phyloP scores from a whole-genome alignment of 371 early-diverging fungal genomes.

The Rhizopus arrhizus region DNA sequence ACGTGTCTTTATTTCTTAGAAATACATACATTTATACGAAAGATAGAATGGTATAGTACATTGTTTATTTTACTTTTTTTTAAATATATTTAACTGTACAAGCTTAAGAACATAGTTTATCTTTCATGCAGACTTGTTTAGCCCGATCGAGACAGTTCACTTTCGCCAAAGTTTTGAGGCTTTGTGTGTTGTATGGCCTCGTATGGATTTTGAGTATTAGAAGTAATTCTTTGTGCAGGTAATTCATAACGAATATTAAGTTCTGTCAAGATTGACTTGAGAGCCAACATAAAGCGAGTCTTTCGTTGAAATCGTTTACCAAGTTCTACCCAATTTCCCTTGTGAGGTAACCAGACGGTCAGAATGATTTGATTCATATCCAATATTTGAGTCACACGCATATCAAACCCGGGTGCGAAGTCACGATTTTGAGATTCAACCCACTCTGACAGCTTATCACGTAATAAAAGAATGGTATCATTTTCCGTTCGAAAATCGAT shows the following conservation, averaged over 20 bases:
- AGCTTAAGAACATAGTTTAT: too few relatives aligned
- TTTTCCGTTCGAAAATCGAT: slow-evolving; percentile 71
- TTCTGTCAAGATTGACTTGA: slow-evolving; percentile 63
- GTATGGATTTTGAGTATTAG: slow-evolving; percentile 4
- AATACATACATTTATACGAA: too few relatives aligned
- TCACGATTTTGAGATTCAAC: slow-evolving; percentile 65
- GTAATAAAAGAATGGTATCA: slow-evolving; percentile 55
- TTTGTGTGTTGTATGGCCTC: neutral
- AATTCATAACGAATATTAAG: slow-evolving; percentile 63
- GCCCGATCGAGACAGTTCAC: neutral
- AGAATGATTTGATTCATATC: slow-evolving; percentile 62
- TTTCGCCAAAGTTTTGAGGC: slow-evolving; percentile 5
- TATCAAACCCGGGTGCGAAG: slow-evolving; percentile 61
- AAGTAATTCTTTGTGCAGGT: slow-evolving; percentile 53
- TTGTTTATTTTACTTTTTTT: neutral
- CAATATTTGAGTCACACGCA: slow-evolving; percentile 63
- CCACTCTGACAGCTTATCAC: slow-evolving; percentile 59
- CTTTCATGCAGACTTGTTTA: neutral
- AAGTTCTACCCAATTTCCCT: slow-evolving; percentile 79
- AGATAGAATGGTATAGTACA: too few relatives aligned
- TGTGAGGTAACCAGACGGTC: slow-evolving; percentile 65
- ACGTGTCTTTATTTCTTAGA: too few relatives aligned
- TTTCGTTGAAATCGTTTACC: slow-evolving; percentile 65
- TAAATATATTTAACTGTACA: neutral
- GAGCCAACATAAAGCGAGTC: slow-evolving; percentile 65